These are phyloP conservation scores for Clavariopsis aquatica DNA, from an alignment of 495 filamentous ascomycete species.

Conservation along the genomic window DNA sequence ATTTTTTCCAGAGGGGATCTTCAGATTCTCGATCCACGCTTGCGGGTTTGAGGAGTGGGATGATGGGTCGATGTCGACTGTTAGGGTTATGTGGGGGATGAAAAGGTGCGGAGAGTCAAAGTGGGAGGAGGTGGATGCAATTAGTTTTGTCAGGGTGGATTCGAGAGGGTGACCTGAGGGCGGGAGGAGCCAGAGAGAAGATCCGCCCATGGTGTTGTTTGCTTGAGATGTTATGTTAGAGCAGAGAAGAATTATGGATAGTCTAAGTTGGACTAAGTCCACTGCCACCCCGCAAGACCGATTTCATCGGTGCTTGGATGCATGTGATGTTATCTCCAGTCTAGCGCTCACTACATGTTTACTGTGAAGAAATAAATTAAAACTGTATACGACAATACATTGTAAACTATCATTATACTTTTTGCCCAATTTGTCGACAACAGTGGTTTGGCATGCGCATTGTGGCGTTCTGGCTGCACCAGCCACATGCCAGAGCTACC, in stretches of 20 bases:
- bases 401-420: too few relatives aligned
- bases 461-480: neutral
- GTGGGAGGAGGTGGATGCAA: constrained; percentile 25
- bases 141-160: constrained; percentile 17
- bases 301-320: too few relatives aligned
- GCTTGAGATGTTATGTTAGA: neutral
- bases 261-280: too few relatives aligned
- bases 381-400: too few relatives aligned
- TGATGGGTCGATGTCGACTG: constrained; percentile 34
- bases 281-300: neutral
- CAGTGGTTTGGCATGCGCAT: neutral
- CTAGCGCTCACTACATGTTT: too few relatives aligned
- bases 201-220: constrained; percentile 31
- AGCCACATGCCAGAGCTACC: neutral
- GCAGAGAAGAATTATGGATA: too few relatives aligned
- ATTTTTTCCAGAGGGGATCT: constrained; percentile 18
- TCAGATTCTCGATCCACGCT: constrained; percentile 37
- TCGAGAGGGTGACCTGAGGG: constrained; percentile 33
- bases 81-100: constrained; percentile 44
- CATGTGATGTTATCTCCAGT: too few relatives aligned
- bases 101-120: constrained; percentile 37
- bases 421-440: too few relatives aligned
- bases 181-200: constrained; percentile 46
- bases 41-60: constrained; percentile 36
- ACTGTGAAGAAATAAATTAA: too few relatives aligned